These are phyloP conservation scores for Ophiosphaerella narmari DNA, from an alignment of 2,329 filamentous ascomycete species.

Conservation along the genomic window DNA sequence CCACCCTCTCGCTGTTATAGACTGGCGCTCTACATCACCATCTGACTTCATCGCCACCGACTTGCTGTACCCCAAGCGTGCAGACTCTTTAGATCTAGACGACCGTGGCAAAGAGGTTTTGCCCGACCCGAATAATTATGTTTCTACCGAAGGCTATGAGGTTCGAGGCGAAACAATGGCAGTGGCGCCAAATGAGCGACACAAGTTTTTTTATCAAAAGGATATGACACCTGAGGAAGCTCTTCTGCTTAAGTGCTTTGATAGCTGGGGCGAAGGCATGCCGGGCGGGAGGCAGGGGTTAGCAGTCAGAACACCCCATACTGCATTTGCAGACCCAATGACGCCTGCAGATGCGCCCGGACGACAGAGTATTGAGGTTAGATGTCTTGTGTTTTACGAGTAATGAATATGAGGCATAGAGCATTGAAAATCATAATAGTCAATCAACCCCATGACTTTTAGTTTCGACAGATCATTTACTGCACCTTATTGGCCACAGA, in stretches of 20 bases:
- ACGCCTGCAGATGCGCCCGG: slow-evolving; percentile 56
- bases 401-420: slow-evolving; percentile 12
- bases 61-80: slow-evolving; percentile 62
- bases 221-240: slow-evolving; percentile 66
- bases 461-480: too few relatives aligned
- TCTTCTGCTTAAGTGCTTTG: slow-evolving; percentile 58
- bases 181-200: slow-evolving; percentile 61
- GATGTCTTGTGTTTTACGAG: slow-evolving; percentile 66
- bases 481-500: too few relatives aligned
- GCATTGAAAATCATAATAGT: too few relatives aligned
- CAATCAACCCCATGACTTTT: too few relatives aligned
- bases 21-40: slow-evolving; percentile 63
- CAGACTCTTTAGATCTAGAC: slow-evolving; percentile 50
- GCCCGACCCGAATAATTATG: slow-evolving; percentile 52
- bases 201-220: slow-evolving; percentile 69
- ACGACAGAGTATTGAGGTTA: slow-evolving; percentile 68
- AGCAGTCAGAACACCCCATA: slow-evolving; percentile 64
- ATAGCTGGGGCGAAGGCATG: slow-evolving; percentile 51
- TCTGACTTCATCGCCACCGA: slow-evolving; percentile 65
- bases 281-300: slow-evolving; percentile 46
- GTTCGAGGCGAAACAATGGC: slow-evolving; percentile 66
- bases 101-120: slow-evolving; percentile 64
- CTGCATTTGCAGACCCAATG: slow-evolving; percentile 62
- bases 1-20: slow-evolving; percentile 70
- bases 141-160: slow-evolving; percentile 65